phyloP scores from a whole-genome alignment of 768 basidiomycete genomes.

The Phanerochaete sordida region DNA sequence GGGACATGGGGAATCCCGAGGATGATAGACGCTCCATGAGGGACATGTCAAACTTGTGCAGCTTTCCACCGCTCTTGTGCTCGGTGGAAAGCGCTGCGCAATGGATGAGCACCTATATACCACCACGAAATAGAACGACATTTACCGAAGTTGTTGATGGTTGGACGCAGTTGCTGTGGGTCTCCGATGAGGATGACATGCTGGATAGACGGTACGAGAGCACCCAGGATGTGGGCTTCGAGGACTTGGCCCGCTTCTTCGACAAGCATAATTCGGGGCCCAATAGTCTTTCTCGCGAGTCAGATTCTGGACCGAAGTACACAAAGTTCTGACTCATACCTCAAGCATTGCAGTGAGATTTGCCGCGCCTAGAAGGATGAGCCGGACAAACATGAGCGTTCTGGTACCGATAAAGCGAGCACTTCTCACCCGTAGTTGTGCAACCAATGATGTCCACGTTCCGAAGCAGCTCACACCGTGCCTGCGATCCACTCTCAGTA shows the following conservation, averaged over 20 bases:
- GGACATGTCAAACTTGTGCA: slow-evolving; percentile 49
- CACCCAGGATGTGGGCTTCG: slow-evolving; percentile 69
- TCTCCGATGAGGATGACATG: slow-evolving; percentile 82
- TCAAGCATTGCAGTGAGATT: slow-evolving; percentile 57
- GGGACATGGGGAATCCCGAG: slow-evolving; percentile 60
- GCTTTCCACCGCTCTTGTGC: slow-evolving; percentile 42
- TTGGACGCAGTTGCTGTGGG: slow-evolving; percentile 71
- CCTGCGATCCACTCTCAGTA: slow-evolving; percentile 31
- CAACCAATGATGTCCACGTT: slow-evolving; percentile 68
- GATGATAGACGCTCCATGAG: slow-evolving; percentile 70
- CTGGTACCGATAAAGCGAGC: not conserved
- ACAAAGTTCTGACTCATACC: slow-evolving; percentile 29
- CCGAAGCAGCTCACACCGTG: slow-evolving; percentile 49
- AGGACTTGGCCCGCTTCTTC: slow-evolving; percentile 84
- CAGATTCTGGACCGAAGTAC: too few species aligned
- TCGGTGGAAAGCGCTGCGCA: slow-evolving; percentile 64
- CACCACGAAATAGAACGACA: not conserved
- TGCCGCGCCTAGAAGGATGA: slow-evolving; percentile 50
- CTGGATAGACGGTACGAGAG: slow-evolving; percentile 58
- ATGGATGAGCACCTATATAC: not conserved
- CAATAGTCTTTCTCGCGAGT: slow-evolving; percentile 41
- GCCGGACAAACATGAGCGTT: not conserved
- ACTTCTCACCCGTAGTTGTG: slow-evolving; percentile 76
- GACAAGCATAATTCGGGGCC: slow-evolving; percentile 61
- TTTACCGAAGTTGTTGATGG: slow-evolving; percentile 57